Conservation (phyloP, 169 alveolate species). For the Condylostoma magnum region DNA sequence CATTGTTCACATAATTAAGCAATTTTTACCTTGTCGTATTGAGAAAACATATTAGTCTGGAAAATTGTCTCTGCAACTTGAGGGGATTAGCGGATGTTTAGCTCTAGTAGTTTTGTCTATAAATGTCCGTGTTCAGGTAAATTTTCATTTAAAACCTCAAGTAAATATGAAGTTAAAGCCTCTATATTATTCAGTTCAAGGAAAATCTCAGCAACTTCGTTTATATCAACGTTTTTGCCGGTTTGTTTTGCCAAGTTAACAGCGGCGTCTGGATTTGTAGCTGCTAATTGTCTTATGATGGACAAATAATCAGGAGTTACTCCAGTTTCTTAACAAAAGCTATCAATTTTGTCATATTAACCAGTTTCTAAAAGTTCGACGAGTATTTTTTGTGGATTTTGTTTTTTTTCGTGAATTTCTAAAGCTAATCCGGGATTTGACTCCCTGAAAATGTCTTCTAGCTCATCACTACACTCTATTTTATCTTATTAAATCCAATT, state of each 20-base stretch:
- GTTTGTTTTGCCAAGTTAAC: conserved; percentile 69
- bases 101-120: conserved; percentile 97
- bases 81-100: conserved; percentile 93
- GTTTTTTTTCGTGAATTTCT: conserved; percentile 85
- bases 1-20: conserved; percentile 98
- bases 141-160: conserved; percentile 96
- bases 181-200: conserved; percentile 90
- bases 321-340: conserved; percentile 56
- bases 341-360: conserved; percentile 85
- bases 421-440: conserved; percentile 92
- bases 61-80: conserved; percentile 96
- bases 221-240: conserved; percentile 10
- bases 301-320: conserved; percentile 66
- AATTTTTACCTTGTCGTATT: conserved; percentile 95
- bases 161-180: conserved; percentile 96
- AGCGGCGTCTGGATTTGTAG: conserved; percentile 72
- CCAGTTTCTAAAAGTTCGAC: conserved; percentile 93
- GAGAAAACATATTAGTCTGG: conserved; percentile 93
- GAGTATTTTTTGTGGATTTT: conserved; percentile 90
- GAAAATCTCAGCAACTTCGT: conserved; percentile 83
- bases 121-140: conserved; percentile 96
- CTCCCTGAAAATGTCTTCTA: conserved; percentile 94
- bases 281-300: conserved; percentile 55
- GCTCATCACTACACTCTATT: conserved; percentile 96
- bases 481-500: conserved; percentile 96